phyloP scores from a whole-genome alignment of 164 flowering plant genomes.

The Vitis amurensis region DNA sequence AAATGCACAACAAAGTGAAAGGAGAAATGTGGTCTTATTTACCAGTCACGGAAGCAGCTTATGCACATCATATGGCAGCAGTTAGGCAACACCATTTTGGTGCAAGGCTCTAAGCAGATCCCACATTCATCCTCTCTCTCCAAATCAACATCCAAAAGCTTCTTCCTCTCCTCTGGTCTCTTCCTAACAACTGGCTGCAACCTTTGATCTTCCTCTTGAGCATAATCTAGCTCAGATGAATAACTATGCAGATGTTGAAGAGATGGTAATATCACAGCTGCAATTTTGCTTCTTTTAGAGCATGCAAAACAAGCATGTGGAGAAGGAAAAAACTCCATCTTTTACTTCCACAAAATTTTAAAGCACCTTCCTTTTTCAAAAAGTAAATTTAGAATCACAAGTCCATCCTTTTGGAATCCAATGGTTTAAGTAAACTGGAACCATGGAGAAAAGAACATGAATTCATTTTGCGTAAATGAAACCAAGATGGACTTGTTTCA shows the following conservation, averaged over 20 bases:
- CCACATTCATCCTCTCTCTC: slow-evolving; percentile 87
- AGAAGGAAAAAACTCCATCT: background rate
- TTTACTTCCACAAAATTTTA: too few relatives aligned
- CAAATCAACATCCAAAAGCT: slow-evolving; percentile 19
- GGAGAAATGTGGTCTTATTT: slow-evolving; percentile 10
- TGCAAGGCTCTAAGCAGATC: slow-evolving; percentile 69
- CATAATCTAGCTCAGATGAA: slow-evolving; percentile 13
- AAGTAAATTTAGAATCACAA: too few relatives aligned
- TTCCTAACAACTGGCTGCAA: slow-evolving; percentile 10
- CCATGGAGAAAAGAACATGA: too few relatives aligned
- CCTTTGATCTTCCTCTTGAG: slow-evolving; percentile 13
- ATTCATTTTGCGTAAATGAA: background rate
- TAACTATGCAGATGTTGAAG: slow-evolving; percentile 28
- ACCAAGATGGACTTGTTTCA: background rate
- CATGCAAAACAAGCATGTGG: background rate
- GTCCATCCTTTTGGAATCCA: too few relatives aligned
- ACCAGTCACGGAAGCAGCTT: slow-evolving; percentile 88
- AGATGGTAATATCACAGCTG: slow-evolving; percentile 44
- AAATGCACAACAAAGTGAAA: background rate
- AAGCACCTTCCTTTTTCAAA: too few relatives aligned
- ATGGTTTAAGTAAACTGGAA: too few relatives aligned
- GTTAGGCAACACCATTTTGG: slow-evolving; percentile 84
- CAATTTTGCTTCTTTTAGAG: slow-evolving; percentile 5
- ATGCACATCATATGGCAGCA: slow-evolving; percentile 96
- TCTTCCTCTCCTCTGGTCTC: slow-evolving; percentile 15